These are phyloP conservation scores for Lactifluus echinatus DNA, from an alignment of 768 basidiomycete species.

Conservation along the genomic window DNA sequence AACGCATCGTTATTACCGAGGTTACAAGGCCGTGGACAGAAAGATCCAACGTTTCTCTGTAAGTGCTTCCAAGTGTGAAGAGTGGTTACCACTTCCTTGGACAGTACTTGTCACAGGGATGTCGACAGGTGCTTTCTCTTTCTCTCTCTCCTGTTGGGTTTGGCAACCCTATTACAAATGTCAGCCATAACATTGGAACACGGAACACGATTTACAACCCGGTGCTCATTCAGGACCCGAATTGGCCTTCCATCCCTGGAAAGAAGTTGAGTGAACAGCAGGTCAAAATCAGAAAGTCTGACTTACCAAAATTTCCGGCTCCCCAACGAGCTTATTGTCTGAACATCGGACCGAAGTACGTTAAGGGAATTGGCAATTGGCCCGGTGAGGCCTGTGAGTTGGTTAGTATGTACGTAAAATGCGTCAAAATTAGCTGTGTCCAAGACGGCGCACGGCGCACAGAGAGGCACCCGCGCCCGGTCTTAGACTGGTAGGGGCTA, in stretches of 20 bases:
- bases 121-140: no score
- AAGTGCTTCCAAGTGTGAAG: conserved; percentile 26
- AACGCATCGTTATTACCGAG: conserved; percentile 52
- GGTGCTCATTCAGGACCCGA: conserved; percentile 28
- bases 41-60: conserved; percentile 30
- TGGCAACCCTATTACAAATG: conserved; percentile 35
- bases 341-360: neutral
- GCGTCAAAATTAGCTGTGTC: conserved; percentile 33
- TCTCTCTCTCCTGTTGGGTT: conserved; percentile 39
- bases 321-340: conserved; percentile 38
- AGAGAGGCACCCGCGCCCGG: conserved; percentile 30
- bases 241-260: conserved; percentile 37
- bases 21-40: conserved; percentile 45
- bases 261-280: neutral
- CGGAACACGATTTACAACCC: neutral
- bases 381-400: conserved; percentile 3
- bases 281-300: conserved; percentile 23
- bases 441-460: conserved; percentile 24
- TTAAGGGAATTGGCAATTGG: conserved; percentile 19
- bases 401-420: conserved; percentile 43
- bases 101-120: no score
- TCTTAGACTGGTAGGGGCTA: no score
- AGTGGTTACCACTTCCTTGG: conserved; percentile 32
- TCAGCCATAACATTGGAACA: conserved; percentile 20
- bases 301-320: conserved; percentile 44